Evolutionary conservation across 2,329 filamentous ascomycete genomes (phyloP).

Genomic region (Ustulina deusta): DNA sequence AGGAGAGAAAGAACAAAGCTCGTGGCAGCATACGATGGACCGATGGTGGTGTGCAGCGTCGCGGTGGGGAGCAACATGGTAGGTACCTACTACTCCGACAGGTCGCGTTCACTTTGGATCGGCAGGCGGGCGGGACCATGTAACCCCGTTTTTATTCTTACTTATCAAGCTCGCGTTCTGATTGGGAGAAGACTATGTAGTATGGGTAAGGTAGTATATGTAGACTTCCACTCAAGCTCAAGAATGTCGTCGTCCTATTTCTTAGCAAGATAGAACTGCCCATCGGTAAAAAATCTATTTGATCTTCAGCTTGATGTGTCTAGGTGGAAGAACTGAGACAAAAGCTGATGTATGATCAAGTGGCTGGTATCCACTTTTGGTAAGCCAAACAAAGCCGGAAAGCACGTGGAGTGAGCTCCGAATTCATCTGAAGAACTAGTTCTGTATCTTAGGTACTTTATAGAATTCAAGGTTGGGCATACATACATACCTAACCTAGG

Average conservation of each 20-base stretch:
- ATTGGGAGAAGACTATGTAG: background rate
- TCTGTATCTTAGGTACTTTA: no score
- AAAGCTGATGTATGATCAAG: background rate
- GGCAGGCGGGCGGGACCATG: background rate
- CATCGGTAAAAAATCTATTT: background rate
- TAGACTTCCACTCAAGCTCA: background rate
- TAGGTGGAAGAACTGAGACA: background rate
- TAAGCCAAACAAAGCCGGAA: background rate
- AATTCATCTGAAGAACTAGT: background rate
- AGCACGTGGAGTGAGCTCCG: slow-evolving; percentile 4
- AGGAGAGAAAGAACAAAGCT: slow-evolving; percentile 14
- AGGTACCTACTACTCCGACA: background rate
- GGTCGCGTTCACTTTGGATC: background rate
- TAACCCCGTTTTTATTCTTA: background rate
- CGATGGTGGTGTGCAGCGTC: slow-evolving; percentile 2
- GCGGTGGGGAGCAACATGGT: slow-evolving; percentile 26
- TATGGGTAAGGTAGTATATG: background rate
- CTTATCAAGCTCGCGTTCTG: background rate
- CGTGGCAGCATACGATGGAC: slow-evolving; percentile 1
- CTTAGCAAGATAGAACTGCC: background rate
- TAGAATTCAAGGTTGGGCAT: no score
- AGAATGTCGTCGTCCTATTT: background rate
- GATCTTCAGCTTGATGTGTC: background rate
- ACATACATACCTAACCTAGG: no score
- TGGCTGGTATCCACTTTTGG: background rate